Evolutionary conservation across 1,284 basidiomycete genomes (phyloP).

Genomic region (Cutaneotrichosporon curvatum): DNA sequence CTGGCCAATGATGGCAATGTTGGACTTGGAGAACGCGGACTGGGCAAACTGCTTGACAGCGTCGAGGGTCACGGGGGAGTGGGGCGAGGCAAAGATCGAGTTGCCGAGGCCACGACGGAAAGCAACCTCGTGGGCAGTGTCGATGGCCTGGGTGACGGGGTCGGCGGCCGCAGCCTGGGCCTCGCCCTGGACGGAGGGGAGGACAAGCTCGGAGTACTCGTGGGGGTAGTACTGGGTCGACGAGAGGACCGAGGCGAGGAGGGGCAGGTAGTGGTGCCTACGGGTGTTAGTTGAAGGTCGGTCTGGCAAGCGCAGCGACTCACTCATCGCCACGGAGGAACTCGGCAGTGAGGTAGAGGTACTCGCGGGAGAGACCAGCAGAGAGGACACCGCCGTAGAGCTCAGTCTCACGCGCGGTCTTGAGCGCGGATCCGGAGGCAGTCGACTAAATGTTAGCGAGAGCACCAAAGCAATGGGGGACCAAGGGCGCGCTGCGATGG

Average conservation of each 20-base stretch:
- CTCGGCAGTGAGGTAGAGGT: constrained; percentile 86
- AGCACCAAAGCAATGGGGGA: no score
- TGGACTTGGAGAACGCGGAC: constrained; percentile 64
- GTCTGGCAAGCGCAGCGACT: no score
- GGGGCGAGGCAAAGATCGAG: constrained; percentile 71
- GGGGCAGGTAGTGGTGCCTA: constrained; percentile 77
- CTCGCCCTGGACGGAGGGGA: constrained; percentile 67
- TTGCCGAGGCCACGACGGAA: constrained; percentile 87
- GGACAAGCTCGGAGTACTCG: constrained; percentile 79
- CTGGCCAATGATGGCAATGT: constrained; percentile 77
- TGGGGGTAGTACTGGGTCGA: constrained; percentile 76
- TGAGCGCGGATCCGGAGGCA: constrained; percentile 74
- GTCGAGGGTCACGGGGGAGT: constrained; percentile 59
- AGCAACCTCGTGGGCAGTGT: constrained; percentile 76
- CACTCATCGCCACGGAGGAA: constrained; percentile 95
- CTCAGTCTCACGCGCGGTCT: constrained; percentile 86
- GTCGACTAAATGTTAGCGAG: constrained; percentile 54
- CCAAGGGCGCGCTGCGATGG: no score
- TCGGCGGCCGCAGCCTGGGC: constrained; percentile 57
- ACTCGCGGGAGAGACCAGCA: constrained; percentile 76
- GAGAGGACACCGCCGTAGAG: constrained; percentile 90
- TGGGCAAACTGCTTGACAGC: constrained; percentile 64
- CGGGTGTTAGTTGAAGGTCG: background rate
- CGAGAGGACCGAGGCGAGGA: constrained; percentile 73
- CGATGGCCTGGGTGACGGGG: constrained; percentile 55